Conservation (phyloP, 208 protist species). For the Leishmania guyanensis region DNA sequence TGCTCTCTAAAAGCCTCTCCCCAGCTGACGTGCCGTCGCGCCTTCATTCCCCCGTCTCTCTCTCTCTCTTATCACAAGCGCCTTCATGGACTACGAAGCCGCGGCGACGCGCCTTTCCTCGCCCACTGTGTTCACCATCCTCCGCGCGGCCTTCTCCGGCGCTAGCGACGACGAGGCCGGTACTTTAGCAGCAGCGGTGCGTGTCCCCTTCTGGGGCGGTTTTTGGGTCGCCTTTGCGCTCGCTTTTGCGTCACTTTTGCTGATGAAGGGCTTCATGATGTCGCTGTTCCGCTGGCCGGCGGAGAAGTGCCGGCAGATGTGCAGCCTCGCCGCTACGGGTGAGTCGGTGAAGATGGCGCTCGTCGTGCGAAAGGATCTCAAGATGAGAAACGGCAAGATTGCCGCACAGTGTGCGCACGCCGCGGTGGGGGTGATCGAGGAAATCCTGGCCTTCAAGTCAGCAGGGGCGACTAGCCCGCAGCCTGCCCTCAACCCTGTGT, state of each 20-base stretch:
- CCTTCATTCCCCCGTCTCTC: background rate
- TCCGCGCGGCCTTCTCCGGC: conserved; percentile 1
- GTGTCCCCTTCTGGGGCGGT: conserved; percentile 17
- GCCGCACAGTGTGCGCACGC: conserved; percentile 96
- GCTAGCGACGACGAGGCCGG: background rate
- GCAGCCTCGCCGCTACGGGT: conserved; percentile 19
- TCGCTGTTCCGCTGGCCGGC: conserved; percentile 16
- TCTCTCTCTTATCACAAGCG: background rate
- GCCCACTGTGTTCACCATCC: background rate
- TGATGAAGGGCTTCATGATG: conserved; percentile 2
- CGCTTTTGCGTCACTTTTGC: conserved; percentile 9
- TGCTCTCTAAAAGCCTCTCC: background rate
- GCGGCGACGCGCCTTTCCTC: conserved; percentile 4
- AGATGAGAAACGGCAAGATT: conserved; percentile 96
- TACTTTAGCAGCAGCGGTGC: background rate
- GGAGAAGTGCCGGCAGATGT: conserved; percentile 14
- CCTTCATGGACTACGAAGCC: conserved; percentile 12
- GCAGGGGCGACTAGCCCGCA: background rate
- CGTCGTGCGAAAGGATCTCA: conserved; percentile 93
- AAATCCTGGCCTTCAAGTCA: conserved; percentile 31
- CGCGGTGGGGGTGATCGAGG: conserved; percentile 86
- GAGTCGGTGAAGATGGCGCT: conserved; percentile 93
- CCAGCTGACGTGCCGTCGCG: background rate
- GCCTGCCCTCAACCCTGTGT: background rate
- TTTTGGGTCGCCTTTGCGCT: conserved; percentile 7